Evolutionary conservation across 1,284 basidiomycete species (phyloP).

Genomic region (Irpex sp.): DNA sequence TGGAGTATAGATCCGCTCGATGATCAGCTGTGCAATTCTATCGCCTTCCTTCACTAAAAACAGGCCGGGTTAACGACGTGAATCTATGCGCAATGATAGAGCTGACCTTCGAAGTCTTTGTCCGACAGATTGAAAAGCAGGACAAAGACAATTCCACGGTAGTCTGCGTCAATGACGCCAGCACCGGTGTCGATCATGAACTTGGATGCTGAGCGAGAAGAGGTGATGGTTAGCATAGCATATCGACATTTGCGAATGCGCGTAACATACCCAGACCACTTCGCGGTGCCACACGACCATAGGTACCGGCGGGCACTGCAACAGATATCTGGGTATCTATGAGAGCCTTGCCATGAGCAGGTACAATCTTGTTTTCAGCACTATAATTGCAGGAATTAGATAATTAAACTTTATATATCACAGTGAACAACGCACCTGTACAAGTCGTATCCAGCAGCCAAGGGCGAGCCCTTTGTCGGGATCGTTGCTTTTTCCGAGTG

Average conservation of each 20-base stretch:
- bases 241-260: too few species aligned
- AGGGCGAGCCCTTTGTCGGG: conserved; percentile 83
- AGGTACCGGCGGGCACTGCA: conserved; percentile 89
- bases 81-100: background rate
- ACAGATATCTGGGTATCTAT: conserved; percentile 90
- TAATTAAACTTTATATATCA: too few species aligned
- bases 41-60: conserved; percentile 83
- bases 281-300: conserved; percentile 93
- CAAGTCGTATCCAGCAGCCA: conserved; percentile 93
- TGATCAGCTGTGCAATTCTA: conserved; percentile 90
- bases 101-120: conserved; percentile 80
- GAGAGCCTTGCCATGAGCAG: conserved; percentile 85
- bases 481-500: conserved; percentile 80
- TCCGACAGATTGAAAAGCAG: conserved; percentile 93
- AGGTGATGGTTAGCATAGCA: background rate
- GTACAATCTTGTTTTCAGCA: conserved; percentile 75
- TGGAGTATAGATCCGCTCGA: conserved; percentile 89
- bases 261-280: conserved; percentile 80
- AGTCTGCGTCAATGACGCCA: conserved; percentile 95
- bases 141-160: conserved; percentile 91
- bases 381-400: conserved; percentile 32
- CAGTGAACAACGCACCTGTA: conserved; percentile 61
- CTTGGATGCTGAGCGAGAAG: conserved; percentile 70
- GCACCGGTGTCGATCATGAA: conserved; percentile 97
- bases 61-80: background rate